Evolutionary conservation across 2,329 filamentous ascomycete genomes (phyloP).

Genomic region (Sphaerulina populicola): DNA sequence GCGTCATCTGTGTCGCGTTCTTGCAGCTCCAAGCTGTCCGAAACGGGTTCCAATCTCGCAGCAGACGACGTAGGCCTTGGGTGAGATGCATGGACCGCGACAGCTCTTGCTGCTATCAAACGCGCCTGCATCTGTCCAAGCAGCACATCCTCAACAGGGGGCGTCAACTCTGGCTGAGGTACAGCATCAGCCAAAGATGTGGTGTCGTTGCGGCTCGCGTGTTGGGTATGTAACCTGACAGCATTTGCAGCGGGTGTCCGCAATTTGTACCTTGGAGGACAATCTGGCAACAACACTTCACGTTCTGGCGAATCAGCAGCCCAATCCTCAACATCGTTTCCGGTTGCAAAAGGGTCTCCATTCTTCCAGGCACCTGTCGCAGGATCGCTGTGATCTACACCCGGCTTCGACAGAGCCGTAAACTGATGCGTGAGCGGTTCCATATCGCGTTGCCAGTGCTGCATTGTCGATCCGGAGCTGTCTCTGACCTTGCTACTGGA

Average conservation of each 20-base stretch:
- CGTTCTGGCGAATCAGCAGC: neutral
- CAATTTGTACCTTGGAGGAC: constrained; percentile 15
- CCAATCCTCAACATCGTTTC: constrained; percentile 9
- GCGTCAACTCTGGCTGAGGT: neutral
- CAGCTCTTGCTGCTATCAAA: neutral
- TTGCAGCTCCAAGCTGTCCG: constrained; percentile 1
- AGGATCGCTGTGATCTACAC: constrained; percentile 11
- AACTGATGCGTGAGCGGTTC: constrained; percentile 15
- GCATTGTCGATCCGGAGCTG: constrained; percentile 6
- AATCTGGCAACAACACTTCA: constrained; percentile 12
- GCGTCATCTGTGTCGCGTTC: neutral
- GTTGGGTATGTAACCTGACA: neutral
- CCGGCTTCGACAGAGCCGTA: constrained; percentile 5
- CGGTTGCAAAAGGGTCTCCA: constrained; percentile 21
- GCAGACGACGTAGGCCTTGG: neutral
- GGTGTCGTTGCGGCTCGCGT: neutral
- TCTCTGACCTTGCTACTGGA: neutral
- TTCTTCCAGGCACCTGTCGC: constrained; percentile 13
- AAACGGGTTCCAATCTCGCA: neutral
- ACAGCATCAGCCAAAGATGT: neutral
- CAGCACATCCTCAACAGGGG: neutral
- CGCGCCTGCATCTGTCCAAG: neutral
- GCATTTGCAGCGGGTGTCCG: constrained; percentile 5
- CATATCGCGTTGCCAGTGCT: constrained; percentile 14
- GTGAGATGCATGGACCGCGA: neutral